These are phyloP conservation scores for Prototheca stagnorum DNA, from an alignment of 163 green algal species.

Conservation along the genomic window DNA sequence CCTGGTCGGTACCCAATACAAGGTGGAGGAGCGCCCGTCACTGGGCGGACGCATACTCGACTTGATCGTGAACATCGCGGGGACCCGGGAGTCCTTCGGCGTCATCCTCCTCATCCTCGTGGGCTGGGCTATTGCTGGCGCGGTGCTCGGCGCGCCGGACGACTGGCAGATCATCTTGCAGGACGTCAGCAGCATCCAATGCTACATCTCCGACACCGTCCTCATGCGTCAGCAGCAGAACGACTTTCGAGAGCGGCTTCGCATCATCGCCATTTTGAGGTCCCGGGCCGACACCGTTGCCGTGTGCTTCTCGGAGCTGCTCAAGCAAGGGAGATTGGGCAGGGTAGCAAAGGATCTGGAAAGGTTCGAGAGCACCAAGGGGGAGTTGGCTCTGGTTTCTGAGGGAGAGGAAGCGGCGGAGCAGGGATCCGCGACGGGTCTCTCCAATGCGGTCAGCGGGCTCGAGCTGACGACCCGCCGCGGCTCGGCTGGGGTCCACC, in stretches of 20 bases:
- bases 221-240: conserved; percentile 10
- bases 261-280: conserved; percentile 7
- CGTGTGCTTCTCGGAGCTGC: conserved; percentile 4
- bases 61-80: conserved; percentile 2
- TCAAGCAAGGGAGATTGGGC: conserved; percentile 1
- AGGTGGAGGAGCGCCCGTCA: too few relatives aligned
- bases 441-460: too few relatives aligned
- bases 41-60: too few relatives aligned
- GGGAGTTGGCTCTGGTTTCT: too few relatives aligned
- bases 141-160: conserved; percentile 1
- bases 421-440: too few relatives aligned
- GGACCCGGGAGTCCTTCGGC: conserved; percentile 4
- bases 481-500: too few relatives aligned
- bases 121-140: conserved; percentile 8
- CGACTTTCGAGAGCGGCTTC: conserved; percentile 7
- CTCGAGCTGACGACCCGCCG: too few relatives aligned
- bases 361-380: too few relatives aligned
- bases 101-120: conserved; percentile 1
- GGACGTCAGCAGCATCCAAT: conserved; percentile 5
- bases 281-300: conserved; percentile 5
- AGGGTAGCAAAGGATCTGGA: too few relatives aligned
- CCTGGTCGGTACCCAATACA: too few relatives aligned
- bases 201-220: conserved; percentile 13
- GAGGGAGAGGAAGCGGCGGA: too few relatives aligned
- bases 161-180: conserved; percentile 10